These are phyloP conservation scores for Vitis hybrid DNA, from an alignment of 177 flowering plant species.

Conservation along the genomic window DNA sequence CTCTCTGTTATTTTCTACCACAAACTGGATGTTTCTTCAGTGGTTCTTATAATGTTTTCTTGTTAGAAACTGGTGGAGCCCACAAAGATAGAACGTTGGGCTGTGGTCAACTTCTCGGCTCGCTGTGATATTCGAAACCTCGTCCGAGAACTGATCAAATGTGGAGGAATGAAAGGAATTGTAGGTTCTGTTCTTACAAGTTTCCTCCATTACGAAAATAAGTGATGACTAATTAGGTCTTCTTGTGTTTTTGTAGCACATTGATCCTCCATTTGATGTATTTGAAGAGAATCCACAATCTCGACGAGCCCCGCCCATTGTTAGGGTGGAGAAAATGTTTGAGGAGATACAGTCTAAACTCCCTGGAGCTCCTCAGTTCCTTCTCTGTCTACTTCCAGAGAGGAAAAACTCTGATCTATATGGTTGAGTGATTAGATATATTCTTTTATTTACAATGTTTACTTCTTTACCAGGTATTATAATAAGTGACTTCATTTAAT, in stretches of 20 bases:
- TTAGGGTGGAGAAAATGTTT: slow-evolving; percentile 57
- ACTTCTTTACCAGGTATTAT: not conserved
- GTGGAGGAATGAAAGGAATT: slow-evolving; percentile 51
- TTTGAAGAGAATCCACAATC: slow-evolving; percentile 43
- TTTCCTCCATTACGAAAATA: too few species aligned
- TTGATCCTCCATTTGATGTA: slow-evolving; percentile 37
- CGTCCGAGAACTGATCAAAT: slow-evolving; percentile 33
- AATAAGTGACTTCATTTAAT: not conserved
- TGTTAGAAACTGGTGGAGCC: slow-evolving; percentile 45
- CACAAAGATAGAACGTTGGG: slow-evolving; percentile 47
- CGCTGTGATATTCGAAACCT: slow-evolving; percentile 46
- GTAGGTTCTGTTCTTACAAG: slow-evolving; percentile 30
- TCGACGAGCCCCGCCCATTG: slow-evolving; percentile 42
- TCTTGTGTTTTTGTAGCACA: slow-evolving; percentile 13
- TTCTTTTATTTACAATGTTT: not conserved
- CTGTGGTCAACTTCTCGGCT: slow-evolving; percentile 61
- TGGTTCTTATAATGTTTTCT: not conserved
- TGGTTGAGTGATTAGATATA: slow-evolving; percentile 40
- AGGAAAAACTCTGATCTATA: slow-evolving; percentile 74
- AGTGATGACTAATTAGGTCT: not conserved
- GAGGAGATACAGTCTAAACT: slow-evolving; percentile 42
- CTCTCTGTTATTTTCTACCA: not conserved
- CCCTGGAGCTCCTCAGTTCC: slow-evolving; percentile 53
- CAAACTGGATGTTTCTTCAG: not conserved
- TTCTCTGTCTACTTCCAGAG: slow-evolving; percentile 64